Conservation (phyloP, 2,329 filamentous ascomycete species). For the Nothopassalora personata region DNA sequence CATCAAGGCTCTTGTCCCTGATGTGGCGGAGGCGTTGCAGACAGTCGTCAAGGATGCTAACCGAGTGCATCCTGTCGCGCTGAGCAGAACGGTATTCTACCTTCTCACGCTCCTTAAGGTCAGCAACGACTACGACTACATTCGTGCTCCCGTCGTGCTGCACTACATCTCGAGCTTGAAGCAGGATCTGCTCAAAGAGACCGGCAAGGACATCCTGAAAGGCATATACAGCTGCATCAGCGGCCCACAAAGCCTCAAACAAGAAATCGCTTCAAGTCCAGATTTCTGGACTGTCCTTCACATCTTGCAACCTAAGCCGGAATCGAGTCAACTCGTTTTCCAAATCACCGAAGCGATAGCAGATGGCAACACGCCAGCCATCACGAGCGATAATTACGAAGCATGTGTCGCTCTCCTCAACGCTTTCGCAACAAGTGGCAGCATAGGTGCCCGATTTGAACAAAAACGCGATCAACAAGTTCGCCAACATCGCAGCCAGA, state of each 20-base stretch:
- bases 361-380: slow-evolving; percentile 67
- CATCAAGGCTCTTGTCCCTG: slow-evolving; percentile 67
- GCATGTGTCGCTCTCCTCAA: slow-evolving; percentile 78
- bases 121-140: slow-evolving; percentile 86
- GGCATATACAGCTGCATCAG: slow-evolving; percentile 77
- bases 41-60: slow-evolving; percentile 72
- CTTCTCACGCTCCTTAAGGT: slow-evolving; percentile 73
- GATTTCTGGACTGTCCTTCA: slow-evolving; percentile 95
- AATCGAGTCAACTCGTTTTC: slow-evolving; percentile 74
- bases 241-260: slow-evolving; percentile 67
- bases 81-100: slow-evolving; percentile 82
- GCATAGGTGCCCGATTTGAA: slow-evolving; percentile 64
- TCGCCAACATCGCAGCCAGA: slow-evolving; percentile 35
- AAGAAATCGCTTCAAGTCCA: slow-evolving; percentile 90
- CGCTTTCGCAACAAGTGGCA: slow-evolving; percentile 80
- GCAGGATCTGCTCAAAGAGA: slow-evolving; percentile 68
- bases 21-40: slow-evolving; percentile 74
- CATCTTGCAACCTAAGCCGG: slow-evolving; percentile 55
- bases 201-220: slow-evolving; percentile 68
- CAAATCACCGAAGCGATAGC: slow-evolving; percentile 71
- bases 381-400: slow-evolving; percentile 95
- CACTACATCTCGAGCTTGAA: slow-evolving; percentile 87
- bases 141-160: slow-evolving; percentile 84
- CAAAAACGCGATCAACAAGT: slow-evolving; percentile 38
- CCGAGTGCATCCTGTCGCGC: slow-evolving; percentile 73